These are phyloP conservation scores for Seiridium cupressi DNA, from an alignment of 2,329 filamentous ascomycete species.

Conservation along the genomic window DNA sequence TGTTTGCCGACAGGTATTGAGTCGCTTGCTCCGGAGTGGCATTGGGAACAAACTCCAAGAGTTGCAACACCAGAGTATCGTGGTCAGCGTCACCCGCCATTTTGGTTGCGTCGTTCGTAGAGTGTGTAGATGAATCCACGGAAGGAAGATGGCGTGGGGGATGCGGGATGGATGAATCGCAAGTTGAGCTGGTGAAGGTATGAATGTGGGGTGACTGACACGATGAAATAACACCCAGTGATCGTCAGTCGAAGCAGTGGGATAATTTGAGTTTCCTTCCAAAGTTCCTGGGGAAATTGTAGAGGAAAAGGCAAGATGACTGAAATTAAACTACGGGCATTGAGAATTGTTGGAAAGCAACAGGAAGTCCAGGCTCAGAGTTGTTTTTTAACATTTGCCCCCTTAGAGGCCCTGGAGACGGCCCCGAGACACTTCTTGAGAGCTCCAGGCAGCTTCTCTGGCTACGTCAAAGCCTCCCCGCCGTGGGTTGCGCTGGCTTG, in stretches of 20 bases:
- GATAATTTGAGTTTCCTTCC: no score
- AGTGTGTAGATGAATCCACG: neutral
- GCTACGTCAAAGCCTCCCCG: slow-evolving; percentile 12
- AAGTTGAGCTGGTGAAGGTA: neutral
- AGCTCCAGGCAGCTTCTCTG: slow-evolving; percentile 12
- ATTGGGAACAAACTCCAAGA: slow-evolving; percentile 53
- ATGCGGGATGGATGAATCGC: neutral
- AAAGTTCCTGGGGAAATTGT: neutral
- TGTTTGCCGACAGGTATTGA: slow-evolving; percentile 62
- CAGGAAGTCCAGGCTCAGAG: no score
- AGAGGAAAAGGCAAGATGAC: neutral
- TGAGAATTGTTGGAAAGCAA: no score
- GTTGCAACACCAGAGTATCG: slow-evolving; percentile 47
- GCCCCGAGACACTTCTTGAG: neutral
- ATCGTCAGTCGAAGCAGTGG: neutral
- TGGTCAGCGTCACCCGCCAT: slow-evolving; percentile 37
- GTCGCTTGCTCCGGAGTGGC: slow-evolving; percentile 57
- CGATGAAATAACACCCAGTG: neutral
- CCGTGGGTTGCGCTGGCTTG: neutral
- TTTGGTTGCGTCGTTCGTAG: neutral
- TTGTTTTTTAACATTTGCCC: no score
- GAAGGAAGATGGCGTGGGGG: neutral
- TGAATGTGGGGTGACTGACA: neutral
- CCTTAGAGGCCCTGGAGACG: no score
- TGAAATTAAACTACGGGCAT: no score